Evolutionary conservation across 2,329 filamentous ascomycete genomes (phyloP).

Genomic region (Diaporthe citri): DNA sequence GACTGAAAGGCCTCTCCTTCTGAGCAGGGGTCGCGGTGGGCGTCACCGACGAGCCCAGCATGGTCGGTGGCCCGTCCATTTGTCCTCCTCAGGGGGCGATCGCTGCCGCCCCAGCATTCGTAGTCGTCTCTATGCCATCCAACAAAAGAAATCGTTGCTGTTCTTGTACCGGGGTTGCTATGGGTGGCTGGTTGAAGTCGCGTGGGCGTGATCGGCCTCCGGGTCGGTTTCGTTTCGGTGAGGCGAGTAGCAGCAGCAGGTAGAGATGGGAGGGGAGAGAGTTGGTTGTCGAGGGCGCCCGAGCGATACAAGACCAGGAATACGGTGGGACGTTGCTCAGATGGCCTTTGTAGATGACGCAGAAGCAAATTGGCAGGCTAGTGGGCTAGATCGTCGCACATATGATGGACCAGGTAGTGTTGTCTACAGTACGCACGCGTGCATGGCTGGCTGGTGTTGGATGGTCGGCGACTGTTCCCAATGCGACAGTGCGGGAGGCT

Average conservation of each 20-base stretch:
- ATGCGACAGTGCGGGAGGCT: slow-evolving; percentile 22
- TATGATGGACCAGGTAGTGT: slow-evolving; percentile 14
- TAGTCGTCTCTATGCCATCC: slow-evolving; percentile 39
- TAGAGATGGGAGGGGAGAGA: not conserved
- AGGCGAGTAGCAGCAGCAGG: not conserved
- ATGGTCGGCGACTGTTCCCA: slow-evolving; percentile 5
- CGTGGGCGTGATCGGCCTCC: slow-evolving; percentile 4
- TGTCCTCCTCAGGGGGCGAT: slow-evolving; percentile 49
- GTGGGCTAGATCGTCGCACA: slow-evolving; percentile 18
- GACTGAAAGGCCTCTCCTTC: slow-evolving; percentile 60
- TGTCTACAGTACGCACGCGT: not conserved
- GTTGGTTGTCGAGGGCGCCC: slow-evolving; percentile 1
- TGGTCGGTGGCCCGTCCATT: slow-evolving; percentile 55
- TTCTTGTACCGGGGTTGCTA: not conserved
- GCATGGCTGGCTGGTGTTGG: slow-evolving; percentile 1
- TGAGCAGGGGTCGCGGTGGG: slow-evolving; percentile 54
- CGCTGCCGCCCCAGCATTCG: slow-evolving; percentile 47
- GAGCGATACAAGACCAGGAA: not conserved
- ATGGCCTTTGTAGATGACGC: slow-evolving; percentile 20
- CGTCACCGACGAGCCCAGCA: slow-evolving; percentile 66
- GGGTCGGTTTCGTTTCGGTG: slow-evolving; percentile 2
- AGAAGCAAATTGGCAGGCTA: slow-evolving; percentile 23
- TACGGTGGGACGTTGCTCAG: slow-evolving; percentile 20
- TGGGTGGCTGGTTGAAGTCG: not conserved
- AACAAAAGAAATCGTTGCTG: not conserved